Conservation (phyloP, 2,329 filamentous ascomycete genomes). For the Xylaria sp. region DNA sequence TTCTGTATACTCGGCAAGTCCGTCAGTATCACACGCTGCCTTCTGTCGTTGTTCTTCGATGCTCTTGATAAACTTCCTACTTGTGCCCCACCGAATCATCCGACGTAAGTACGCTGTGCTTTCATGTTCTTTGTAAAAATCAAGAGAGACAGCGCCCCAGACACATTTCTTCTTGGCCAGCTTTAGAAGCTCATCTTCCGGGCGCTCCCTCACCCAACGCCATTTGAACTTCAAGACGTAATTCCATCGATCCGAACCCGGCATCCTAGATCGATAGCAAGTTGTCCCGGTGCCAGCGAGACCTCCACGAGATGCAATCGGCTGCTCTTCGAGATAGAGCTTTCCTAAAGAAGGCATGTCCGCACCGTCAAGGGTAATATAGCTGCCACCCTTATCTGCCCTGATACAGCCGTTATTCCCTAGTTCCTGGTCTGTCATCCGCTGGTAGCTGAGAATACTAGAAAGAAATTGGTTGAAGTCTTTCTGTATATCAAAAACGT, state of each 20-base stretch:
- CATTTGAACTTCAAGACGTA: constrained; percentile 51
- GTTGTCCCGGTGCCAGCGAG: constrained; percentile 49
- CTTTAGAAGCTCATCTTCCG: constrained; percentile 51
- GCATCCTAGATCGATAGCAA: constrained; percentile 48
- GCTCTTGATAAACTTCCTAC: constrained; percentile 37
- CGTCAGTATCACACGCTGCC: constrained; percentile 18
- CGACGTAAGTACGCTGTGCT: constrained; percentile 45
- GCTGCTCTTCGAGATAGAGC: constrained; percentile 48
- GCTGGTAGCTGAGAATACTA: constrained; percentile 48
- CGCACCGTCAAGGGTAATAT: constrained; percentile 33
- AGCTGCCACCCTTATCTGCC: constrained; percentile 42
- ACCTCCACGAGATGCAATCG: constrained; percentile 43
- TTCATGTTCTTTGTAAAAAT: constrained; percentile 45
- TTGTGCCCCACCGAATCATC: constrained; percentile 41
- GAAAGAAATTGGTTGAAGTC: constrained; percentile 48
- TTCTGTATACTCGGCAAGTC: constrained; percentile 38
- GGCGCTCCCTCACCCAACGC: constrained; percentile 48
- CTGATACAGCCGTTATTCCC: constrained; percentile 44
- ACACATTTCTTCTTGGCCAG: constrained; percentile 46
- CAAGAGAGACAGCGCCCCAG: constrained; percentile 48
- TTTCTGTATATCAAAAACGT: constrained; percentile 48
- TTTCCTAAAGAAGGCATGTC: constrained; percentile 40
- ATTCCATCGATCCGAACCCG: constrained; percentile 44
- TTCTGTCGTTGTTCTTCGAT: constrained; percentile 29
- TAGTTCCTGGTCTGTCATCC: constrained; percentile 48